These are phyloP conservation scores for Fusarium beomiforme DNA, from an alignment of 2,329 filamentous ascomycete species.

Conservation along the genomic window DNA sequence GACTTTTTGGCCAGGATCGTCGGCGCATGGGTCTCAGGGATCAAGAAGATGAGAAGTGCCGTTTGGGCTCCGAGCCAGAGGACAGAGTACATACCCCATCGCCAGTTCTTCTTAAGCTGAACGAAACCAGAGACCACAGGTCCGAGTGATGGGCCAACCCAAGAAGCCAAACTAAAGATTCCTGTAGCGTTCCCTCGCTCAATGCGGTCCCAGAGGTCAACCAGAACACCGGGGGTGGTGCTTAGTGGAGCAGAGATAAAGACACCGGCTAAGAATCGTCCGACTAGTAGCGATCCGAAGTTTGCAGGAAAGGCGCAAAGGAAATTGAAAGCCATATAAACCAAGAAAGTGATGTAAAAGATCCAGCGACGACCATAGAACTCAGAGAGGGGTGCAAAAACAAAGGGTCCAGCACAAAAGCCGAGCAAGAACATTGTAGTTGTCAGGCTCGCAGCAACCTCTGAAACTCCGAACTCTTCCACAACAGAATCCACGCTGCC, in stretches of 20 bases:
- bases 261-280: constrained; percentile 65
- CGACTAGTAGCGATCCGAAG: constrained; percentile 62
- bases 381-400: constrained; percentile 67
- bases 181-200: constrained; percentile 65
- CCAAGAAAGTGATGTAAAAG: constrained; percentile 59
- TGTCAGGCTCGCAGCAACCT: constrained; percentile 58
- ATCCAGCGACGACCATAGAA: constrained; percentile 66
- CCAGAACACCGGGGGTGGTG: constrained; percentile 62
- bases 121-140: constrained; percentile 67
- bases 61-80: constrained; percentile 55
- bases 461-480: constrained; percentile 56
- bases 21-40: constrained; percentile 66
- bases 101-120: constrained; percentile 63
- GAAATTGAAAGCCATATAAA: constrained; percentile 62
- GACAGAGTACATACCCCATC: constrained; percentile 62
- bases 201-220: constrained; percentile 62
- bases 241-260: constrained; percentile 62
- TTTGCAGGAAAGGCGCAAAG: constrained; percentile 65
- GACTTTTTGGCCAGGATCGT: constrained; percentile 65
- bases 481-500: constrained; percentile 47
- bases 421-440: constrained; percentile 65
- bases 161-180: constrained; percentile 62
- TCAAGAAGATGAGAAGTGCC: constrained; percentile 60
- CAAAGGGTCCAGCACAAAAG: constrained; percentile 67
- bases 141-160: constrained; percentile 62